Conservation (phyloP, 805 yeast genomes). For the Blastobotrys parvus region DNA sequence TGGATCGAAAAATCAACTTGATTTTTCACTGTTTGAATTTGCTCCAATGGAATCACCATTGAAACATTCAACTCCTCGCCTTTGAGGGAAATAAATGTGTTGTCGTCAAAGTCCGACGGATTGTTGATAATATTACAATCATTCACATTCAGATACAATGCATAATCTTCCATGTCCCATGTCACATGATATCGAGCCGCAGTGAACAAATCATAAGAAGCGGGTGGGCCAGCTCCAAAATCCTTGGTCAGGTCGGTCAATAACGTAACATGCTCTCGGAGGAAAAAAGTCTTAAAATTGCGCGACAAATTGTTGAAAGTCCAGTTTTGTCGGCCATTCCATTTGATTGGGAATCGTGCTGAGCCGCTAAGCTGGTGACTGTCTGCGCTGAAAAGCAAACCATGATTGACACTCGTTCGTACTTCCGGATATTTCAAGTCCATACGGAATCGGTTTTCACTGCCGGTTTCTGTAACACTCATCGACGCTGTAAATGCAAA, state of each 20-base stretch:
- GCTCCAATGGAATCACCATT: conserved; percentile 49
- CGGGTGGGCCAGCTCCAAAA: conserved; percentile 56
- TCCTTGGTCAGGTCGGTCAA: conserved; percentile 67
- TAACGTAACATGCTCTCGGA: conserved; percentile 75
- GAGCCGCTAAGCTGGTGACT: conserved; percentile 46
- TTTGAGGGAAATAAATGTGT: conserved; percentile 63
- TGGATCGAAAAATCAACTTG: conserved; percentile 15
- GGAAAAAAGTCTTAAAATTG: conserved; percentile 50
- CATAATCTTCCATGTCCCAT: conserved; percentile 51
- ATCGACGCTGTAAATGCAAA: conserved; percentile 41
- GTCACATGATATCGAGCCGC: conserved; percentile 57
- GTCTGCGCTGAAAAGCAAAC: conserved; percentile 57
- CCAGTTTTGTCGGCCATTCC: conserved; percentile 81
- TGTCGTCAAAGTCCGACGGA: conserved; percentile 76
- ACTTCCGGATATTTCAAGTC: conserved; percentile 51
- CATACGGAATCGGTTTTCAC: conserved; percentile 40
- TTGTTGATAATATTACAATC: conserved; percentile 83
- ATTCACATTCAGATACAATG: conserved; percentile 68
- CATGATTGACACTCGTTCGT: conserved; percentile 84
- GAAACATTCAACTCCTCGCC: conserved; percentile 48
- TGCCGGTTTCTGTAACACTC: conserved; percentile 49
- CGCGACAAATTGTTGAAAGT: conserved; percentile 43
- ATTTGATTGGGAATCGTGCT: conserved; percentile 62
- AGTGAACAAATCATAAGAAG: conserved; percentile 67
- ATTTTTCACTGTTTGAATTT: conserved; percentile 23